Base-by-base conservation (phyloP, 139 green algal genomes). In the Micractinium sp. region DNA sequence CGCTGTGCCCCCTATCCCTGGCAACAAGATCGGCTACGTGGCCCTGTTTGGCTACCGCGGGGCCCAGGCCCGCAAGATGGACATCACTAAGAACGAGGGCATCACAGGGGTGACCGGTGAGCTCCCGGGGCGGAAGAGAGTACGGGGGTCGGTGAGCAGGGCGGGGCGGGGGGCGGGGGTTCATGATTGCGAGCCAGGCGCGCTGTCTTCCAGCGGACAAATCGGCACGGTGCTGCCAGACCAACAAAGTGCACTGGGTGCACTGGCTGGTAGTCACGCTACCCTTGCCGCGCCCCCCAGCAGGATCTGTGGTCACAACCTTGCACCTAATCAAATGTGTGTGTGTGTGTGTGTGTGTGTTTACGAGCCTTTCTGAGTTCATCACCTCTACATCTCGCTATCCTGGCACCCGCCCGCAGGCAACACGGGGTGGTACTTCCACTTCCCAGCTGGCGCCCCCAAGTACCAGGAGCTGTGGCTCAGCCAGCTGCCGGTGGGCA, bases 81-180 rank as follows among this genome's bases (percentile, higher is more conserved):
- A 60, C 33, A 88, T 95, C 82, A 95, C 94, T 15, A 86, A 89
- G 13, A 95, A 95, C 81, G 93, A 95, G 89, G 93, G 93, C 23
- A 89, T 96, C 75, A 95, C 93, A 0, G 93, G 93, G 0, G 92
- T 94, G 1, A 93, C 90, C 66, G 90, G 90, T 82, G 75, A 12
- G 31, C n/a, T n/a, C n/a, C n/a, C n/a, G n/a, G n/a, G n/a, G n/a
- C n/a, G n/a, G n/a, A 56, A 9, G 47, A 56, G 47, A 56, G 47
- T 5, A 9, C 5, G 47, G 47, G 47, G 47, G 47, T 5, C 47
- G 47, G 47, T 5, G 47, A 56, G 47, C n/a, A n/a, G 47, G 47
- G 9, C 47, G 47, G 47, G 9, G 47, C 5, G 47, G 47, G 47
- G 47, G 47, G 47, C 47, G 9, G 47, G 47, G 47, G 47, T 5